phyloP scores from a whole-genome alignment of 305 asterid genomes.

The Andrographis paniculata region DNA sequence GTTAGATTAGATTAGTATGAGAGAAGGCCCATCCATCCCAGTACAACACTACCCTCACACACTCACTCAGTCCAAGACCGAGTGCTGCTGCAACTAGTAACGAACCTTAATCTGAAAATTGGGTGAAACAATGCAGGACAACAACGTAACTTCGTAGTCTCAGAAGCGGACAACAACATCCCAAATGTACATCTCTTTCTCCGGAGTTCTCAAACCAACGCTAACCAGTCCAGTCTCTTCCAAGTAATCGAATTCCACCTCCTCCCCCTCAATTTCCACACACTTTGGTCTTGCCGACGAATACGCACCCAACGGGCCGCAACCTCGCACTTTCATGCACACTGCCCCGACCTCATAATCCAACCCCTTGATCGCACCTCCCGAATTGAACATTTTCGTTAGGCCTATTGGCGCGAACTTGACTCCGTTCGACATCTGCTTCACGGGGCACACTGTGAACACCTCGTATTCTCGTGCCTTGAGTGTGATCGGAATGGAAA shows the following conservation, averaged over 20 bases:
- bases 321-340: constrained; percentile 46
- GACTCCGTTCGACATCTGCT: constrained; percentile 33
- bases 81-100: too few relatives aligned
- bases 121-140: neutral
- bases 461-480: constrained; percentile 63
- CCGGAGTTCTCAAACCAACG: constrained; percentile 31
- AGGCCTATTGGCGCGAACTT: constrained; percentile 75
- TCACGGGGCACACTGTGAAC: constrained; percentile 58
- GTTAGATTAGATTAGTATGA: too few relatives aligned
- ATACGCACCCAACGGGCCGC: constrained; percentile 71
- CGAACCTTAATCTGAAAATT: too few relatives aligned
- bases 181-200: constrained; percentile 55
- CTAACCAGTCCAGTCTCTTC: constrained; percentile 49
- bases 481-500: constrained; percentile 63
- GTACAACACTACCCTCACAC: too few relatives aligned
- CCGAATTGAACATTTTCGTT: constrained; percentile 71
- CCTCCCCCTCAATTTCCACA: constrained; percentile 35
- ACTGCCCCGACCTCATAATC: constrained; percentile 34
- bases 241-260: constrained; percentile 43
- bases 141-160: constrained; percentile 2
- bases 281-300: constrained; percentile 49
- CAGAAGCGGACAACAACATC: constrained; percentile 37
- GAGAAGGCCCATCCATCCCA: too few relatives aligned
- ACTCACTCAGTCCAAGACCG: too few relatives aligned
- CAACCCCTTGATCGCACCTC: constrained; percentile 65